phyloP scores from a whole-genome alignment of 208 protist genomes.

The Leishmania martiniquensis region DNA sequence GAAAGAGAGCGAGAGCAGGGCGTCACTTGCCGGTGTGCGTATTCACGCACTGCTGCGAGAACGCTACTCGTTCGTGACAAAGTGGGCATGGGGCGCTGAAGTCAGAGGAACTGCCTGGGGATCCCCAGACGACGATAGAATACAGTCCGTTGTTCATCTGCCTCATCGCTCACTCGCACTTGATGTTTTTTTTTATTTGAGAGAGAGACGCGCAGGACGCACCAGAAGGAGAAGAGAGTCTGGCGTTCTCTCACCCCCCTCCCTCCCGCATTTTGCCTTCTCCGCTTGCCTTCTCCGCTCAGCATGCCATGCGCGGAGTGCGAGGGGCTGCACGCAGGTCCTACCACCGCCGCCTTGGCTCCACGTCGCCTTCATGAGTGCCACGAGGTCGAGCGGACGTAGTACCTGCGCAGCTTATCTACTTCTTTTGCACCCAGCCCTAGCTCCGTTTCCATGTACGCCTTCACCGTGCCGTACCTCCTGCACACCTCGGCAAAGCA shows the following conservation, averaged over 20 bases:
- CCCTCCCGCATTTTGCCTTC: neutral
- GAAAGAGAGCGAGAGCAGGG: no score
- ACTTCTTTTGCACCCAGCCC: conserved; percentile 26
- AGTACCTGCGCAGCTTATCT: conserved; percentile 28
- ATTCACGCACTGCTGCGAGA: neutral
- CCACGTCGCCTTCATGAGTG: neutral
- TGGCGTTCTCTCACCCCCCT: neutral
- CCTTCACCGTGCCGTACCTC: conserved; percentile 24
- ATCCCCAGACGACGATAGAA: no score
- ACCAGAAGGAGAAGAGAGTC: neutral
- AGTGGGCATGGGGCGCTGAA: no score
- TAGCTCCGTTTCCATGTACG: conserved; percentile 44
- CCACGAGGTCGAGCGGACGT: conserved; percentile 19
- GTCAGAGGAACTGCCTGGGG: no score
- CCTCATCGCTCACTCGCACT: no score
- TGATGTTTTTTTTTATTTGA: no score
- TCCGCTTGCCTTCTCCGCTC: neutral
- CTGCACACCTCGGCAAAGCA: conserved; percentile 31
- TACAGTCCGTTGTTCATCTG: no score
- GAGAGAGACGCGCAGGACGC: no score
- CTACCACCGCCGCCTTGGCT: neutral
- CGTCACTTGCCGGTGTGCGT: no score
- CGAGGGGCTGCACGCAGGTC: neutral
- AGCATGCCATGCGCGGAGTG: neutral
- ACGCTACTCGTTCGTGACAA: neutral